A percentile compares a stretch with the other conserved stretches of the same genome.
Conservation (phyloP, 2,329 filamentous ascomycete species). For the Whalleya microplaca region DNA sequence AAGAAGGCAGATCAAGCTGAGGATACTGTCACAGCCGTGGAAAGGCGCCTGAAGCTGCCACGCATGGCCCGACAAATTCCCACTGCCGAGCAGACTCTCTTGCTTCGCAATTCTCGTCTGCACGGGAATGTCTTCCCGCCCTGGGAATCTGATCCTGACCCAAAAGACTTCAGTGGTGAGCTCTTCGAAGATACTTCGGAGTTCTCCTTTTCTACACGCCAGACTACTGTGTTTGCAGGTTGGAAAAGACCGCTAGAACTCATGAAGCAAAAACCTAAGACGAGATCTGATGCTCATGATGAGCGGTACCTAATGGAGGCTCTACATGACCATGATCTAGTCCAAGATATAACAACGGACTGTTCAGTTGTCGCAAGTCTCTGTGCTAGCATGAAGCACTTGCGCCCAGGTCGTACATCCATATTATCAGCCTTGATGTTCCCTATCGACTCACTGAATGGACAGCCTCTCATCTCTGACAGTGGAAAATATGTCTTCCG, state of each 20-base stretch:
- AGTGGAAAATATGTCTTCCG: conserved; percentile 90
- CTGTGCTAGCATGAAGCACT: conserved; percentile 76
- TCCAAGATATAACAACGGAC: conserved; percentile 94
- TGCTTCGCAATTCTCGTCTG: conserved; percentile 77
- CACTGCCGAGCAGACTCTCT: conserved; percentile 73
- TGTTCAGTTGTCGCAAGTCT: conserved; percentile 97
- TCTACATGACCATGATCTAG: conserved; percentile 71
- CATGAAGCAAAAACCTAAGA: conserved; percentile 44
- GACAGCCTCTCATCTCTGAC: conserved; percentile 65
- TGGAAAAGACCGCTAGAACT: conserved; percentile 82
- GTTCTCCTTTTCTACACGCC: conserved; percentile 74
- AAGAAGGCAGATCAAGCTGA: conserved; percentile 51
- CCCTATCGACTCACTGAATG: conserved; percentile 67
- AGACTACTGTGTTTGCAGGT: conserved; percentile 75
- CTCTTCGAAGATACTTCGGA: conserved; percentile 71
- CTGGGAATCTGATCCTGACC: conserved; percentile 70
- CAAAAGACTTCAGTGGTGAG: conserved; percentile 64
- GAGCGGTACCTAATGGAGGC: conserved; percentile 38
- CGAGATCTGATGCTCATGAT: conserved; percentile 1
- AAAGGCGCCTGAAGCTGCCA: conserved; percentile 38
- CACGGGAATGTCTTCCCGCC: conserved; percentile 84
- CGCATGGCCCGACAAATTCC: conserved; percentile 63
- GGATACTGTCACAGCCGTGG: conserved; percentile 27
- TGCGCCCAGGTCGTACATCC: conserved; percentile 69
- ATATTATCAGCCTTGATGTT: conserved; percentile 74